Percentiles rank a stretch among this genome's conserved stretches.
Evolutionary conservation across 2,329 filamentous ascomycete species (phyloP).

Genomic region (Claviceps purpurea): DNA sequence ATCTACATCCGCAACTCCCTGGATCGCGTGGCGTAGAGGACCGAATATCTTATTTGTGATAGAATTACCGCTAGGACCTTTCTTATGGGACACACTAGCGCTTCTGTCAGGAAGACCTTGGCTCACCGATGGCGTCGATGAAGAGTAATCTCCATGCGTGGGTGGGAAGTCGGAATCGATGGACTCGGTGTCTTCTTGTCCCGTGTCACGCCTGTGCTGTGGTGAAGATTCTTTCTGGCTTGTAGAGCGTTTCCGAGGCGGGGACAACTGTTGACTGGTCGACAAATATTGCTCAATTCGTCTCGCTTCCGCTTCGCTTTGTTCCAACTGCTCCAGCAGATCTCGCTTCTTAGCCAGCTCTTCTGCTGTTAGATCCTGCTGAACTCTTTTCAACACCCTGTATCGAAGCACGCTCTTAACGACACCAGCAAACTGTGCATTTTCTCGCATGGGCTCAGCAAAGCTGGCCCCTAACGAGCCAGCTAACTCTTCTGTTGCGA

Average conservation of each 20-base stretch:
- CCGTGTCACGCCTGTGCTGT: slow-evolving; percentile 40
- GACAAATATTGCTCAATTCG: slow-evolving; percentile 88
- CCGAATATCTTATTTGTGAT: slow-evolving; percentile 92
- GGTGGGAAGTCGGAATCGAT: slow-evolving; percentile 95
- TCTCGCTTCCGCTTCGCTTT: slow-evolving; percentile 82
- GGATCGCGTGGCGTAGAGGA: slow-evolving; percentile 85
- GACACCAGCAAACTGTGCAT: slow-evolving; percentile 90
- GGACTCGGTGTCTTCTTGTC: slow-evolving; percentile 67
- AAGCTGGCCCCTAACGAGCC: slow-evolving; percentile 83
- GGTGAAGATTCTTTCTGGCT: slow-evolving; percentile 38
- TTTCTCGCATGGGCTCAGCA: slow-evolving; percentile 94
- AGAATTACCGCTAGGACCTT: slow-evolving; percentile 74
- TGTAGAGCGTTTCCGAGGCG: slow-evolving; percentile 54
- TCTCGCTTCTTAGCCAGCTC: slow-evolving; percentile 78
- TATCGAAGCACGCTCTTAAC: slow-evolving; percentile 83
- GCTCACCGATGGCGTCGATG: slow-evolving; percentile 56
- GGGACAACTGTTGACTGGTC: slow-evolving; percentile 49
- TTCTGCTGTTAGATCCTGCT: slow-evolving; percentile 94
- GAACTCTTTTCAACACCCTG: slow-evolving; percentile 81
- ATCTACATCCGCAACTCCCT: slow-evolving; percentile 92
- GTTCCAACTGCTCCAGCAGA: slow-evolving; percentile 77
- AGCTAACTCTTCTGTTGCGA: slow-evolving; percentile 85
- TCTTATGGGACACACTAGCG: slow-evolving; percentile 48
- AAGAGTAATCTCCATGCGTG: slow-evolving; percentile 58
- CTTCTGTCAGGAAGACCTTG: slow-evolving; percentile 53